Conservation (phyloP, 495 filamentous ascomycete species). For the Aspergillus panamensis region DNA sequence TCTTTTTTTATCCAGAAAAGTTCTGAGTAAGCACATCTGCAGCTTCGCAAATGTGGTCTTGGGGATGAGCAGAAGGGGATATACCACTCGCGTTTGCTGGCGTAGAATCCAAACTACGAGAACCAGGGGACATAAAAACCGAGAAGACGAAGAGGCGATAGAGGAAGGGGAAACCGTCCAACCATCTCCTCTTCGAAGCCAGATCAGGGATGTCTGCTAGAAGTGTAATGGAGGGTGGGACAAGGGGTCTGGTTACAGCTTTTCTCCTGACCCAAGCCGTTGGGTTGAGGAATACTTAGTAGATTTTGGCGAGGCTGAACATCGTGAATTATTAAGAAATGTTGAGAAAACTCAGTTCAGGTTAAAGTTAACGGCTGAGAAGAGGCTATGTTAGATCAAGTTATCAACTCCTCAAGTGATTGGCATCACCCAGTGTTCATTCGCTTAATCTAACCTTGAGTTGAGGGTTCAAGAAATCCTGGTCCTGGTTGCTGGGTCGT, state of each 20-base stretch:
- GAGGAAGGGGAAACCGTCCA: too few relatives aligned
- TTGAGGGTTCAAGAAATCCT: background rate
- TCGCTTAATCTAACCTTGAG: background rate
- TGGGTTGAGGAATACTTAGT: background rate
- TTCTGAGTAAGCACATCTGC: too few relatives aligned
- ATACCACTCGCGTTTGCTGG: too few relatives aligned
- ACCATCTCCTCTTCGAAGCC: background rate
- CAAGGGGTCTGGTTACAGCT: background rate
- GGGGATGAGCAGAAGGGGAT: too few relatives aligned
- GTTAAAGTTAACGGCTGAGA: background rate
- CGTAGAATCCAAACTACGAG: too few relatives aligned
- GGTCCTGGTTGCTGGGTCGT: background rate
- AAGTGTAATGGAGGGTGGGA: background rate
- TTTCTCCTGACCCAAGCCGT: background rate
- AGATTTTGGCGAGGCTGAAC: background rate
- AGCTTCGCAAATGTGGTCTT: too few relatives aligned
- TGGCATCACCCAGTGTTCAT: background rate
- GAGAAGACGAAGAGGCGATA: too few relatives aligned
- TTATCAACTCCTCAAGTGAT: background rate
- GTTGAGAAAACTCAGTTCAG: background rate
- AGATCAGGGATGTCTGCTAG: background rate
- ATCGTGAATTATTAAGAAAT: background rate
- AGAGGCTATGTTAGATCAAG: background rate
- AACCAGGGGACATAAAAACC: too few relatives aligned
- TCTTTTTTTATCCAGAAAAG: too few relatives aligned